Evolutionary conservation across 2,329 filamentous ascomycete genomes (phyloP), one percentile per base, ranked within the genome.

Genomic region (Aureobasidium sp.): DNA sequence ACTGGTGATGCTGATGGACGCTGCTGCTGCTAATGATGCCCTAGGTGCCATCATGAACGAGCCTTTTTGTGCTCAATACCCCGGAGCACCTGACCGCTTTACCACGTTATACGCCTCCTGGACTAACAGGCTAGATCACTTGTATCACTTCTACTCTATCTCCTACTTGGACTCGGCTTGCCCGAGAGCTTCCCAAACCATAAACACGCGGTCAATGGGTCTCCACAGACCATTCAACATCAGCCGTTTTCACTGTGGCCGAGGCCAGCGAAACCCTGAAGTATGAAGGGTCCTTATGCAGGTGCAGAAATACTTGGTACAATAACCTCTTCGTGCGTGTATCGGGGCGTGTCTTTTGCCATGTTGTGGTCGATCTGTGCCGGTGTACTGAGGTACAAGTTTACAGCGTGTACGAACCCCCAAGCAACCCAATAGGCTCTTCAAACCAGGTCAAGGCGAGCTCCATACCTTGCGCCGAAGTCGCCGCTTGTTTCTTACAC

Each of bases 191-290:
- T 42, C 27, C 36, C 39, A 59, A 49, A 59, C 34, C 45, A 42
- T 45, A 58, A 58, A 37, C 21, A 36, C 42, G 25, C 42, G 42
- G 39, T 58, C 11, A 14, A 48, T 14, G 32, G 21, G 21, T 25
- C n/a, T 29, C 25, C 42, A 30, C 42, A 47, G 54, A 48, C 54
- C 42, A 29, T 30, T 29, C 32, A 6, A 37, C n/a, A 34, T 48
- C 32, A 48, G 29, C 42, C 54, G 54, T 58, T 58, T 10, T 21
- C 34, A 36, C 48, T 39, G 41, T 44, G 42, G 42, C 27, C 34
- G 41, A 45, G 54, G 41, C 54, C 54, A 57, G 53, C 53, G 21
- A 59, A 59, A 50, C 45, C 36, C 45, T 59, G 57, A 50, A 21
- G 21, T 21, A 21, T 21, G 21, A 21, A 50, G 34, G 45, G 45